phyloP scores from a whole-genome alignment of 768 basidiomycete genomes.

The Xerocomellus dryophilus region DNA sequence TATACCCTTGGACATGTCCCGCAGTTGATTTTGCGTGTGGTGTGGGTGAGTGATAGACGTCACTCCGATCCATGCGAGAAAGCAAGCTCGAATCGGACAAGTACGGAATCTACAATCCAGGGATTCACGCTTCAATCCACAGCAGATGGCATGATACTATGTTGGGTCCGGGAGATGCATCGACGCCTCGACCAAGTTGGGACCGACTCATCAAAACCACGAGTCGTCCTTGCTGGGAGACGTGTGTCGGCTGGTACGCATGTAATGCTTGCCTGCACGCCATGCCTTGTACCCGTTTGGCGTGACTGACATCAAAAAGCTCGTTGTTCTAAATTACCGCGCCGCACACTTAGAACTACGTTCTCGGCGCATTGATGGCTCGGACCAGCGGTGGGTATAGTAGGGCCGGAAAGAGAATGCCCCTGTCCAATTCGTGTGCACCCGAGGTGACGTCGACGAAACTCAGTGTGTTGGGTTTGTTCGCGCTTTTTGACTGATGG shows the following conservation, averaged over 20 bases:
- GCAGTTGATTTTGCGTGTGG: not conserved
- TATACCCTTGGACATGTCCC: not conserved
- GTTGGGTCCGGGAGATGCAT: not conserved
- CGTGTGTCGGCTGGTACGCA: not conserved
- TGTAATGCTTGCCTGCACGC: not conserved
- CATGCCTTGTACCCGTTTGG: not conserved
- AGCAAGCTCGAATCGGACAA: not conserved
- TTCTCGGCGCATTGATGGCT: not conserved
- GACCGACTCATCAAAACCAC: not conserved
- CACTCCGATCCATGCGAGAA: not conserved
- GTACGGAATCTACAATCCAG: not conserved
- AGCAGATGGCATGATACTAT: not conserved
- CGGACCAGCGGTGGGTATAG: constrained; percentile 25
- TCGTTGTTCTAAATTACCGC: constrained; percentile 22
- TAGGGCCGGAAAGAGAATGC: constrained; percentile 13
- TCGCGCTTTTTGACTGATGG: not conserved
- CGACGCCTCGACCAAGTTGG: not conserved
- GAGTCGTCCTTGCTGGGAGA: not conserved
- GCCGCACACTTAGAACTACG: not conserved
- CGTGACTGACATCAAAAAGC: constrained; percentile 1
- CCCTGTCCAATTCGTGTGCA: not conserved
- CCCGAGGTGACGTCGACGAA: constrained; percentile 9
- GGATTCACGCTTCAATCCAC: not conserved
- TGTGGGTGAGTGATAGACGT: not conserved
- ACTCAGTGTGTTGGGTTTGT: not conserved